phyloP scores from a whole-genome alignment of 2,329 filamentous ascomycete genomes.

The Sphaerostilbella broomeana region DNA sequence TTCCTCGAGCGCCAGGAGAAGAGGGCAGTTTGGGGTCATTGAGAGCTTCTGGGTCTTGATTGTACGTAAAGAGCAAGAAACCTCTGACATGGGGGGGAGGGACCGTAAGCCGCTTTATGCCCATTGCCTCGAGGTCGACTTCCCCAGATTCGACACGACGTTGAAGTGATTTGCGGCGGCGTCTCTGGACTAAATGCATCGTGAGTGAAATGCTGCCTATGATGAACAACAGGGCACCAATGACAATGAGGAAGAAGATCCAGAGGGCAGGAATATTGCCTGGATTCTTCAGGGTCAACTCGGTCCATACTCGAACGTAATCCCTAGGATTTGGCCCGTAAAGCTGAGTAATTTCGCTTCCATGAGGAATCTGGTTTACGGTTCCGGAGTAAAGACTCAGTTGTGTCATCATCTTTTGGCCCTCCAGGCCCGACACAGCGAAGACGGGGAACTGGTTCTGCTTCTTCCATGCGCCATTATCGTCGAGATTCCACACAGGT shows the following conservation, averaged over 20 bases:
- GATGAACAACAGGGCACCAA: slow-evolving; percentile 63
- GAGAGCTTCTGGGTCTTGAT: slow-evolving; percentile 42
- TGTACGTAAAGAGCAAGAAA: slow-evolving; percentile 76
- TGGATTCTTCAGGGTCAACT: slow-evolving; percentile 41
- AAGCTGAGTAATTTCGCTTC: slow-evolving; percentile 46
- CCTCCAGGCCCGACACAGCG: slow-evolving; percentile 64
- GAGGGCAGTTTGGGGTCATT: slow-evolving; percentile 31
- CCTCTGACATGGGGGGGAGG: slow-evolving; percentile 63
- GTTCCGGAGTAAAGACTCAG: slow-evolving; percentile 73
- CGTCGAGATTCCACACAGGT: slow-evolving; percentile 62
- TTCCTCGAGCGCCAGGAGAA: slow-evolving; percentile 22
- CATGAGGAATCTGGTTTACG: slow-evolving; percentile 54
- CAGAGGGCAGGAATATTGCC: slow-evolving; percentile 64
- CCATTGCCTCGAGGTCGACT: slow-evolving; percentile 78
- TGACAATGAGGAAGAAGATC: slow-evolving; percentile 67
- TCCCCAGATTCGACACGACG: slow-evolving; percentile 69
- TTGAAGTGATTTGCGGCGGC: slow-evolving; percentile 60
- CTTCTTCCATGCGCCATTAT: slow-evolving; percentile 63
- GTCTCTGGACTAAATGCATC: slow-evolving; percentile 73
- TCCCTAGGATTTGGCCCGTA: slow-evolving; percentile 51
- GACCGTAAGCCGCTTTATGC: slow-evolving; percentile 75
- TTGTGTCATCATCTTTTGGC: slow-evolving; percentile 61
- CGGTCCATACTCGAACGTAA: slow-evolving; percentile 55
- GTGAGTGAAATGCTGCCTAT: slow-evolving; percentile 59
- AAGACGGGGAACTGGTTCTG: slow-evolving; percentile 75